phyloP scores from a whole-genome alignment of 73 alveolate species.

The Blepharisma stoltei region DNA sequence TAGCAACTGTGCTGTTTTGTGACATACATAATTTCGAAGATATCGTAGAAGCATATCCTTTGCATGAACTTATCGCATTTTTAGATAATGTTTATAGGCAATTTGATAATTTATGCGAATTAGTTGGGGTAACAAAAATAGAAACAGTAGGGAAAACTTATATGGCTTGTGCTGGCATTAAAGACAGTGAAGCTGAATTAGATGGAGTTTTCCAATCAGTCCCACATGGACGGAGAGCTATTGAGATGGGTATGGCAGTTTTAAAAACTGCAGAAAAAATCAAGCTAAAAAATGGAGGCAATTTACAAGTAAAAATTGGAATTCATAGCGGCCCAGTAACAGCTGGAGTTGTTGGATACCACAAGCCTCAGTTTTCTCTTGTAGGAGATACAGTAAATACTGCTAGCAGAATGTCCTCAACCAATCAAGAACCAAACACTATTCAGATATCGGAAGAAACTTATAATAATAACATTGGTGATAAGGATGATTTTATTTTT shows the following conservation, averaged over 20 bases:
- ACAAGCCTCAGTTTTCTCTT: constrained; percentile 94
- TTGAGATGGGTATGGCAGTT: too few relatives aligned
- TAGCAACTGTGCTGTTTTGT: too few relatives aligned
- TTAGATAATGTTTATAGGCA: too few relatives aligned
- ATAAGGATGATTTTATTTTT: constrained; percentile 2
- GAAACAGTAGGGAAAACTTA: constrained; percentile 88
- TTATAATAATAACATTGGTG: neutral
- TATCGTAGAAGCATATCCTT: too few relatives aligned
- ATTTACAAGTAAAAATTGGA: constrained; percentile 52
- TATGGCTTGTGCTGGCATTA: constrained; percentile 87
- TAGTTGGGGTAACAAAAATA: constrained; percentile 45
- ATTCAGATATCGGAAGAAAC: neutral
- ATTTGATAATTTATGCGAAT: constrained; percentile 20
- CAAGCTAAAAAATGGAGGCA: too few relatives aligned
- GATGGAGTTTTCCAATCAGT: too few relatives aligned
- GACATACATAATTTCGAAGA: too few relatives aligned
- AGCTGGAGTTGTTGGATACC: constrained; percentile 98
- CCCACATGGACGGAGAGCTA: too few relatives aligned
- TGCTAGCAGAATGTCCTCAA: constrained; percentile 84
- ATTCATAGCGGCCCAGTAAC: constrained; percentile 95
- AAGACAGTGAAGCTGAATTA: neutral
- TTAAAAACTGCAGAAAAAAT: too few relatives aligned
- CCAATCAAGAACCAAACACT: neutral
- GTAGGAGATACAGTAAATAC: constrained; percentile 99
- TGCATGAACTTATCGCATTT: too few relatives aligned